Percentiles rank a stretch among this genome's conserved stretches.
These are phyloP conservation scores for Sclerospora graminicola DNA, from an alignment of 352 stramenopile genomes.

Conservation along the genomic window DNA sequence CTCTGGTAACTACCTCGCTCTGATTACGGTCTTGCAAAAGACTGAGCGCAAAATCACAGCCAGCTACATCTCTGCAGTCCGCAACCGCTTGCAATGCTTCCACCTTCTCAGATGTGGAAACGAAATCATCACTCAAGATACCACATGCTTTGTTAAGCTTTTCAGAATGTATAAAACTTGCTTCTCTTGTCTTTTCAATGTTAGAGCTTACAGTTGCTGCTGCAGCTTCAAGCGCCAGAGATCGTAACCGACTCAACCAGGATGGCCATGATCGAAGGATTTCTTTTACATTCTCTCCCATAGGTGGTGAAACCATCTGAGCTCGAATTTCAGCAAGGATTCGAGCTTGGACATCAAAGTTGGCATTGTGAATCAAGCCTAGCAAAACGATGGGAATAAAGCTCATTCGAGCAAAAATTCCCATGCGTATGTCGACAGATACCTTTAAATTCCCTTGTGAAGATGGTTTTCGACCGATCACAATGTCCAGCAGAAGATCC, in stretches of 20 bases:
- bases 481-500: slow-evolving; percentile 50
- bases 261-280: slow-evolving; percentile 22
- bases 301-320: slow-evolving; percentile 30
- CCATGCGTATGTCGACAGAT: no score
- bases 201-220: slow-evolving; percentile 5
- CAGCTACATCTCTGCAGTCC: slow-evolving; percentile 22
- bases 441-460: slow-evolving; percentile 4
- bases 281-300: slow-evolving; percentile 49
- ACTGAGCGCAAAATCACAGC: slow-evolving; percentile 49
- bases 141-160: slow-evolving; percentile 44
- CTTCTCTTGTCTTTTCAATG: slow-evolving; percentile 2
- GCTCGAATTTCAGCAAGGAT: slow-evolving; percentile 46
- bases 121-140: slow-evolving; percentile 41
- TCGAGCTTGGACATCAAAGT: slow-evolving; percentile 39
- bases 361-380: slow-evolving; percentile 30
- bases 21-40: slow-evolving; percentile 39
- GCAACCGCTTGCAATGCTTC: slow-evolving; percentile 51
- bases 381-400: slow-evolving; percentile 52
- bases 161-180: slow-evolving; percentile 18
- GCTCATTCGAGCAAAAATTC: slow-evolving; percentile 29
- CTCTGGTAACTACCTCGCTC: slow-evolving; percentile 27
- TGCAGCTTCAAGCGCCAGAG: slow-evolving; percentile 17
- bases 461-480: slow-evolving; percentile 37
- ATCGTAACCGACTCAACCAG: slow-evolving; percentile 25
- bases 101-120: slow-evolving; percentile 30